Evolutionary conservation across 306 rosid species (phyloP).

Genomic region (Cicer arietinum): DNA sequence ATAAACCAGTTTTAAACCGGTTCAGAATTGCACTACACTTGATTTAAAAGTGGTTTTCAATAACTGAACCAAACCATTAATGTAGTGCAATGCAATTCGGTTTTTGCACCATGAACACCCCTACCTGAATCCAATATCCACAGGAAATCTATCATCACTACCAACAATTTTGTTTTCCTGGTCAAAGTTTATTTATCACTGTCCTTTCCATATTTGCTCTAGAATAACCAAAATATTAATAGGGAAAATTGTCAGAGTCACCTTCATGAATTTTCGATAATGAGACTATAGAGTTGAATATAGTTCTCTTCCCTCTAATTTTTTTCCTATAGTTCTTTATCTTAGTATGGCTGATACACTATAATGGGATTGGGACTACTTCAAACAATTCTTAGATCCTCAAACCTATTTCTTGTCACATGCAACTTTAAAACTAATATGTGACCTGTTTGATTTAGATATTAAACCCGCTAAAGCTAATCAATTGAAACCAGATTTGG

Average conservation of each 20-base stretch:
- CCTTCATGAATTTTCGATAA: not conserved
- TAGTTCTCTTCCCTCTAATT: constrained; percentile 3
- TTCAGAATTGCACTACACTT: too few relatives aligned
- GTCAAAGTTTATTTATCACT: not conserved
- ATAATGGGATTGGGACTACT: not conserved
- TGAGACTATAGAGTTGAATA: not conserved
- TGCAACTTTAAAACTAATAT: constrained; percentile 1
- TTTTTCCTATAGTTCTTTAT: constrained; percentile 1
- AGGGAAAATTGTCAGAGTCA: not conserved
- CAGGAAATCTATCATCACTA: not conserved
- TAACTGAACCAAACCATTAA: too few relatives aligned
- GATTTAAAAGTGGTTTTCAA: too few relatives aligned
- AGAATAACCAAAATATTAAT: constrained; percentile 11
- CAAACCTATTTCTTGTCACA: constrained; percentile 1
- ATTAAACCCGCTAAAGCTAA: constrained; percentile 22
- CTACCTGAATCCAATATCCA: not conserved
- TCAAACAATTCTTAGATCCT: constrained; percentile 13
- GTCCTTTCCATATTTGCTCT: constrained; percentile 31
- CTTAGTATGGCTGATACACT: constrained; percentile 9
- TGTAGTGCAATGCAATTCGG: too few relatives aligned
- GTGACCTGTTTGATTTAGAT: not conserved
- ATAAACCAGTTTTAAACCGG: too few relatives aligned
- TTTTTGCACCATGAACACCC: too few relatives aligned
- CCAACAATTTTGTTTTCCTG: not conserved
- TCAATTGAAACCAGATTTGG: constrained; percentile 20